A percentile compares a stretch with the other conserved stretches of the same genome.
These are phyloP conservation scores for Hypomyces perniciosus DNA, from an alignment of 2,329 filamentous ascomycete species.

Conservation along the genomic window DNA sequence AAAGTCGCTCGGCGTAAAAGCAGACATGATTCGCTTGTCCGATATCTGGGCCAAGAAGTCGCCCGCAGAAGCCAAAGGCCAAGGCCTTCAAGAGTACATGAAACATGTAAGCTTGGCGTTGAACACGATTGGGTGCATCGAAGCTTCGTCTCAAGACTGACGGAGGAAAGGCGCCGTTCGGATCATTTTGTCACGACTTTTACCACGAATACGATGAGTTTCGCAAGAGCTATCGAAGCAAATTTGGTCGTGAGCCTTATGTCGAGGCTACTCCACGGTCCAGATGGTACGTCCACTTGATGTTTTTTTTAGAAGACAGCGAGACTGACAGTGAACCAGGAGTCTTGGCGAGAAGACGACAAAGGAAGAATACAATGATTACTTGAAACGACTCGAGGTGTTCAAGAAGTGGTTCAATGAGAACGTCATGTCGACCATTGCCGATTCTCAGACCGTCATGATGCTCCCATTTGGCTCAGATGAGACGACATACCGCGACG, in stretches of 20 bases:
- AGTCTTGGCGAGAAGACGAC: slow-evolving; percentile 18
- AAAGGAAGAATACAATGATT: slow-evolving; percentile 19
- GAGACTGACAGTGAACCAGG: slow-evolving; percentile 17
- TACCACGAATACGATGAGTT: slow-evolving; percentile 26
- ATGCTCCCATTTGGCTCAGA: slow-evolving; percentile 22
- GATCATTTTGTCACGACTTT: slow-evolving; percentile 28
- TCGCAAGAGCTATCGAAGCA: slow-evolving; percentile 18
- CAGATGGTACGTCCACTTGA: slow-evolving; percentile 22
- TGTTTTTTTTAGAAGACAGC: background rate
- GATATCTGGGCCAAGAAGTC: slow-evolving; percentile 18
- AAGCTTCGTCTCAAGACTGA: background rate
- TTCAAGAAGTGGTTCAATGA: slow-evolving; percentile 29
- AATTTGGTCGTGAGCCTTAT: slow-evolving; percentile 21
- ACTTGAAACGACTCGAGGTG: slow-evolving; percentile 20
- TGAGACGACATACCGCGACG: slow-evolving; percentile 22
- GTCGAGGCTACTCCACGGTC: slow-evolving; percentile 24
- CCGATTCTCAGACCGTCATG: slow-evolving; percentile 20
- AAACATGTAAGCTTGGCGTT: slow-evolving; percentile 19
- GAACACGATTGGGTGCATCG: background rate
- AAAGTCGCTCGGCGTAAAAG: slow-evolving; percentile 15
- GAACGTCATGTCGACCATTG: slow-evolving; percentile 19
- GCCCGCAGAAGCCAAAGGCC: slow-evolving; percentile 17
- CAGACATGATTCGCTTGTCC: slow-evolving; percentile 15
- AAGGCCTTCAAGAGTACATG: slow-evolving; percentile 24
- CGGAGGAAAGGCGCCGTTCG: slow-evolving; percentile 23